Conservation (phyloP, 345 rosid genomes). For the Citrus sinensis region DNA sequence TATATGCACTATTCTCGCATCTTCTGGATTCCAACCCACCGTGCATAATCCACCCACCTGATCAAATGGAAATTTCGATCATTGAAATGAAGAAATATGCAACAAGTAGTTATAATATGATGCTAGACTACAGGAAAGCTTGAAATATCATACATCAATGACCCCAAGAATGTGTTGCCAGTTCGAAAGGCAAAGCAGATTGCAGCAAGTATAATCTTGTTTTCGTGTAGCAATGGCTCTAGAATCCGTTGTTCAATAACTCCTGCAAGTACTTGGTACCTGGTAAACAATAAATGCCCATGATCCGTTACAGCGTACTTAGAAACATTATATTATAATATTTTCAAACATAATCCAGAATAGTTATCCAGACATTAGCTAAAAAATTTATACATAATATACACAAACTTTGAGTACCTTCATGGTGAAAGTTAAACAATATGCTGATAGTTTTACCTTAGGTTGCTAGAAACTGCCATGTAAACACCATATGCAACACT, state of each 20-base stretch:
- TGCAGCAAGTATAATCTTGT: constrained; percentile 56
- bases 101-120: neutral
- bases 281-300: constrained; percentile 13
- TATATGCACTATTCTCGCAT: constrained; percentile 11
- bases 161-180: constrained; percentile 81
- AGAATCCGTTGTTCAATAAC: constrained; percentile 66
- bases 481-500: constrained; percentile 65
- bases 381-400: neutral
- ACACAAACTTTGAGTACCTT: too few relatives aligned
- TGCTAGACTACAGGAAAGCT: neutral
- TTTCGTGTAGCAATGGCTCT: constrained; percentile 61
- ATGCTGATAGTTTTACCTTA: neutral
- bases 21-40: constrained; percentile 58
- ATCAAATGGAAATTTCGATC: neutral
- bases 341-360: neutral
- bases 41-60: constrained; percentile 90
- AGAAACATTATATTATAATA: neutral
- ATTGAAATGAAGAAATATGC: neutral
- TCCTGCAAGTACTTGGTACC: constrained; percentile 79
- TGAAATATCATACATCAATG: constrained; percentile 48
- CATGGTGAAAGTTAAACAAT: neutral
- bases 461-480: constrained; percentile 37
- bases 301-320: neutral
- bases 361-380: neutral
- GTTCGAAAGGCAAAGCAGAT: constrained; percentile 69